Evolutionary conservation across 768 basidiomycete genomes (phyloP).

Genomic region (Mycena capillaripes): DNA sequence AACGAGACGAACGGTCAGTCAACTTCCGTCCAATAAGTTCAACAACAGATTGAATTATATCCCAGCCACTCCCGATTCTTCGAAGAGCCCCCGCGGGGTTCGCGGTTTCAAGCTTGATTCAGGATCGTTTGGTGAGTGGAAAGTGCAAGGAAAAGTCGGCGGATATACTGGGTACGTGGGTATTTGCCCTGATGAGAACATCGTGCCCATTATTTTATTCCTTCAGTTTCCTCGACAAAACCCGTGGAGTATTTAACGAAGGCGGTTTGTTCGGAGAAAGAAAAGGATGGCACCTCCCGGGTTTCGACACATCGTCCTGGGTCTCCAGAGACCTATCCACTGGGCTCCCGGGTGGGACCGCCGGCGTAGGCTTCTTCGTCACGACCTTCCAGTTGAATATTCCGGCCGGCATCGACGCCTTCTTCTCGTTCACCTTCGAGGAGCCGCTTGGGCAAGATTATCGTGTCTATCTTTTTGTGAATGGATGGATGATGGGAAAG

Average conservation of each 20-base stretch:
- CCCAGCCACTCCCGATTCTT: conserved; percentile 60
- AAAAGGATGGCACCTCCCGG: conserved; percentile 81
- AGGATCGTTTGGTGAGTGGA: conserved; percentile 75
- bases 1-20: conserved; percentile 69
- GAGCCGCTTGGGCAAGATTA: conserved; percentile 73
- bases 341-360: conserved; percentile 68
- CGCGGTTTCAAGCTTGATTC: conserved; percentile 79
- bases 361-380: conserved; percentile 88
- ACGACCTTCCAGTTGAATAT: conserved; percentile 78
- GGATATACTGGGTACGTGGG: conserved; percentile 71
- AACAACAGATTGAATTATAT: not conserved
- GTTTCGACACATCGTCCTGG: conserved; percentile 77
- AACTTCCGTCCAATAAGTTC: not conserved
- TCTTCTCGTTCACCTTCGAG: conserved; percentile 81
- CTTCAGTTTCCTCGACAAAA: conserved; percentile 84
- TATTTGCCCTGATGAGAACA: conserved; percentile 1
- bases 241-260: conserved; percentile 78
- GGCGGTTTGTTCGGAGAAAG: conserved; percentile 82
- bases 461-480: conserved; percentile 81
- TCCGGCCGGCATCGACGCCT: conserved; percentile 72
- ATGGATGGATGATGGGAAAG: conserved; percentile 94
- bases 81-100: conserved; percentile 84
- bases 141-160: conserved; percentile 83
- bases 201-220: not conserved
- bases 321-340: conserved; percentile 63